Evolutionary conservation across 768 basidiomycete species (phyloP), one percentile per base, ranked within the genome.

Genomic region (Tulasnella sp.): DNA sequence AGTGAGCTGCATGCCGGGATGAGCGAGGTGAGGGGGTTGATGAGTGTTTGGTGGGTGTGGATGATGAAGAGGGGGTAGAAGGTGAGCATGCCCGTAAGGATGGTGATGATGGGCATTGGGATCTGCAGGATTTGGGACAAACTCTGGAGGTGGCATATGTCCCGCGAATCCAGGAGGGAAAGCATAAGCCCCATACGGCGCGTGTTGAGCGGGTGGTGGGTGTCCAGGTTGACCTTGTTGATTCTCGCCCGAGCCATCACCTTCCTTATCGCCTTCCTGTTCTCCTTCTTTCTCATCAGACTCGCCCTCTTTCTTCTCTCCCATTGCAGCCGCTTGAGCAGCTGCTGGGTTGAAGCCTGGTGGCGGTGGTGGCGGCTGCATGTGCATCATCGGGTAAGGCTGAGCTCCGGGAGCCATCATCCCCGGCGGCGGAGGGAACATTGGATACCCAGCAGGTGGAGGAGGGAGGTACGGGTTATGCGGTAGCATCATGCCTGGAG

Each of bases 1-100:
- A 31, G 75, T 76, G 38, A 76, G 75, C 69, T 76, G 75, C 75
- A 76, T 76, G 36, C 69, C 67, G 37, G 75, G 75, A 37, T 76
- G 75, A 25, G 45, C 31, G n/a, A 70, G 69, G 25, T 73, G 72
- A 25, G 52, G 5, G 19, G 72, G 72, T 31, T 76, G 75, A 25
- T 76, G 75, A 0, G 67, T 36, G 40, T 67, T 42, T 17, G 73
- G 73, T n/a, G 58, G 67, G 67, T 67, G 75, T 2, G 75, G 75
- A 68, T 76, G 67, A 31, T 76, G 75, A 64, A 76, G 69, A 39
- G 58, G 75, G 14, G 73, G 73, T 11, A 74, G 52, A 40, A 58
- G 73, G 40, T 76, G 75, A 6, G 75, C 40, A 31, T 76, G 75
- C 37, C 38, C 42, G 36, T 74, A 58, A 3, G 73, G 73, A 37